Conservation (phyloP, 2,329 filamentous ascomycete species). For the Beauveria sp. region DNA sequence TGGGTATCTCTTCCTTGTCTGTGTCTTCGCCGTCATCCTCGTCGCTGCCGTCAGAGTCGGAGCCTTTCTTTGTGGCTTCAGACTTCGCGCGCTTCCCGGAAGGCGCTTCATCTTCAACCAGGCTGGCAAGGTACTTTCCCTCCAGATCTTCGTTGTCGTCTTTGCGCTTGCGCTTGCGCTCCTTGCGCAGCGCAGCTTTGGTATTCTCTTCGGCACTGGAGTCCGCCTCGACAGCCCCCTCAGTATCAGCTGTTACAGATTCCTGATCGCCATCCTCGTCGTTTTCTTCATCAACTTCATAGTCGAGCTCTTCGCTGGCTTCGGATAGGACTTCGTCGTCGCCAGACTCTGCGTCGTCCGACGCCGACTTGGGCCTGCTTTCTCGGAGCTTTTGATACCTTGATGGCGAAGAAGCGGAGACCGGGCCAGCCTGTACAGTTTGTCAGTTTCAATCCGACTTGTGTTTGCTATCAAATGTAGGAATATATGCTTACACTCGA, state of each 20-base stretch:
- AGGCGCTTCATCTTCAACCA: constrained; percentile 52
- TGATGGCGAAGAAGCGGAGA: constrained; percentile 36
- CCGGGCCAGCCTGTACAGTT: constrained; percentile 40
- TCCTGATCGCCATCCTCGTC: constrained; percentile 14
- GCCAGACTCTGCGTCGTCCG: constrained; percentile 16
- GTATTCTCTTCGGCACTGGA: constrained; percentile 31
- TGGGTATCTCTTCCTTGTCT: constrained; percentile 35
- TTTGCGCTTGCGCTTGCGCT: constrained; percentile 59
- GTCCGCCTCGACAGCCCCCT: constrained; percentile 32
- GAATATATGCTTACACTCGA: constrained; percentile 54
- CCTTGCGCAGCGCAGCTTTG: constrained; percentile 31
- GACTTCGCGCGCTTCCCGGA: constrained; percentile 47
- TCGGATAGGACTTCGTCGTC: constrained; percentile 27
- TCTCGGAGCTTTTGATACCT: constrained; percentile 35
- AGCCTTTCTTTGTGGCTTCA: constrained; percentile 23
- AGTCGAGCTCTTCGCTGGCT: constrained; percentile 19
- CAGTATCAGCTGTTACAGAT: constrained; percentile 13
- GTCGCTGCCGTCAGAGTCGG: constrained; percentile 24
- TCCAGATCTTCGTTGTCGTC: constrained; percentile 65
- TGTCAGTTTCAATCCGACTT: constrained; percentile 8
- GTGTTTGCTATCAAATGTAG: neutral
- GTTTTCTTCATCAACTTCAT: constrained; percentile 17
- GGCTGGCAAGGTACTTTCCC: constrained; percentile 58
- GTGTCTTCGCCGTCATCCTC: constrained; percentile 37
- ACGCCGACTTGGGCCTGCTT: constrained; percentile 25